Base-by-base conservation (phyloP, 2,329 filamentous ascomycete species). In the Trichoderma koningii region DNA sequence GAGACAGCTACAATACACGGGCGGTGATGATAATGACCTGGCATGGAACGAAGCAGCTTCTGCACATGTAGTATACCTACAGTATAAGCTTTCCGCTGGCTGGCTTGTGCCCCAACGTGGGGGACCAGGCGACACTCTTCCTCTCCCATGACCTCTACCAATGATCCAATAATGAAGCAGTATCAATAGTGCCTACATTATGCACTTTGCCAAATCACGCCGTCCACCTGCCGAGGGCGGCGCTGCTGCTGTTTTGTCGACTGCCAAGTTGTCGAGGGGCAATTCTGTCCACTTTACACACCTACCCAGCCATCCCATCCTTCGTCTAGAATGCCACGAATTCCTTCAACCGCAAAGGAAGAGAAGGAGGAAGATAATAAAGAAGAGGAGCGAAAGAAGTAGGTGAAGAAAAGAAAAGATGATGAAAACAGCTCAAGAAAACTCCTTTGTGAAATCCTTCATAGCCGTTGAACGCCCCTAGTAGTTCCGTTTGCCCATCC, bases 391-490 rank as follows among this genome's bases (percentile, higher is more conserved):
- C 19, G 21, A 30, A 55, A 26, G 15, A 28, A 10, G 7, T 30
- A 59, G 44, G 10, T 14, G 34, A 26, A 41, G 19, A 28, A 34
- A 23, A 26, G 44, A 34, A 44, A 47, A 55, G 53, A 62, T 60
- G 50, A 63, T 47, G n/a, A 53, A 66, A 67, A 71, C 66, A 74
- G 74, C 75, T 76, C 72, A 71, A 76, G 74, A 74, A 71, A 71
- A 71, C 68, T 63, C 52, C 64, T 19, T 34, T 45, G 55, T 55
- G 62, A 61, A 65, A 64, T 77, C 75, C 73, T 73, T 76, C 74
- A 75, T 76, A 71, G 74, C 75, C 74, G 72, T 70, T 68, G 66
- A 76, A 76, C 74, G 74, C 75, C 59, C 50, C 2, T 57, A 52
- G 23, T 63, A 44, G 47, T 44, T 38, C 71, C 65, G 68, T 67